Base-by-base conservation (phyloP, 1,284 basidiomycete genomes). In the Neonothopanus nambi region DNA sequence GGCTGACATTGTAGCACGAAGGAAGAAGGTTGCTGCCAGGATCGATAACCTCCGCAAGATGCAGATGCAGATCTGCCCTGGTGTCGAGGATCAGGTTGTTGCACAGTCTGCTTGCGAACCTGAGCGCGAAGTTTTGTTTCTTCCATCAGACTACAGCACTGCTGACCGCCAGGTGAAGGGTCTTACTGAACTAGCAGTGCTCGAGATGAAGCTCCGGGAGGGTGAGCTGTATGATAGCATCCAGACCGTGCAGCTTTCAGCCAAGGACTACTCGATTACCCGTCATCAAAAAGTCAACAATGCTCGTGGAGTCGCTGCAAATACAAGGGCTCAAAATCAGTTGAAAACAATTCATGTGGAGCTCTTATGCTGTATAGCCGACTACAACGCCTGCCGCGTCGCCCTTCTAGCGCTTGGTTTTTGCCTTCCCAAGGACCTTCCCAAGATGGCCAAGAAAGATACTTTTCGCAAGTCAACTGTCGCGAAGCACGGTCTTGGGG, bases 211-310 rank as follows among this genome's bases (percentile, higher is more conserved):
- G 5, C 13, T 49, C n/a, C 17, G 24, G 21, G 43, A 28, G 3
- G 43, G 43, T 8, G 43, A 45, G n/a, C 43, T 45, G 5, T 30
- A 45, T 45, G 43, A 45, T 20, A n/a, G 38, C 20, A 40, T 40
- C n/a, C 15, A 8, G 8, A n/a, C 7, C 7, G 38, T 40, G 15
- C 38, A 40, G 20, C 8, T n/a, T 17, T 7, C 38, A 8, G 38
- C 43, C 6, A 45, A 45, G 17, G 26, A 24, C 17, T 45, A 11
- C 18, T 45, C 43, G 4, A 18, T 30, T 15, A 45, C 43, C 4
- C 43, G n/a, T n/a, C n/a, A n/a, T n/a, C n/a, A n/a, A n/a, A n/a
- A n/a, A 45, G n/a, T 5, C 28, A 7, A 5, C n/a, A 20, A 30
- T 17, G 43, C 15, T 6, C n/a, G n/a, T n/a, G n/a, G n/a, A n/a